A percentile compares a stretch with the other conserved stretches of the same genome.
Conservation (phyloP, 495 filamentous ascomycete genomes). For the Penicilliopsis zonata region DNA sequence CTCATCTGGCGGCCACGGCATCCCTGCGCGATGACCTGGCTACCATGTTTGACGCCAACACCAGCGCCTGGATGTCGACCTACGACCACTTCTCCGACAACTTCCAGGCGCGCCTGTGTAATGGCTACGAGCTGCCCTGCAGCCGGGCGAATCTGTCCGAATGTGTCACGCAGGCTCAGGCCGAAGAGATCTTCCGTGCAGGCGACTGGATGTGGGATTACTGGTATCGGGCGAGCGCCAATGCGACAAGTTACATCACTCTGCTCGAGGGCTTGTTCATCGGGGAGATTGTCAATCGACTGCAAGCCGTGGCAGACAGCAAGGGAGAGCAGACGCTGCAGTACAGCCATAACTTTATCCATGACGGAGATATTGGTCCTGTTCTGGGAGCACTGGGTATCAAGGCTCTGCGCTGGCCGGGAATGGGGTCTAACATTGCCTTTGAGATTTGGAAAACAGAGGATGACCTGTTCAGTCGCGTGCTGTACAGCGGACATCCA, state of each 20-base stretch:
- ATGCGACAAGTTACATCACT: constrained; percentile 27
- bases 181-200: constrained; percentile 28
- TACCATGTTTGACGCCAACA: constrained; percentile 22
- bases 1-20: constrained; percentile 22
- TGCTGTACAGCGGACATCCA: constrained; percentile 27
- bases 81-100: constrained; percentile 35
- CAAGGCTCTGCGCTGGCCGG: constrained; percentile 19
- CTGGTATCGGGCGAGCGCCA: constrained; percentile 26
- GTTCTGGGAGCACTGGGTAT: constrained; percentile 20
- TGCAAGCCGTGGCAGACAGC: constrained; percentile 20
- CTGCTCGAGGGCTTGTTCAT: constrained; percentile 30
- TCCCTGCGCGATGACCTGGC: constrained; percentile 19
- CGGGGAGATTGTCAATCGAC: constrained; percentile 22
- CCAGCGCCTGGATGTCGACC: constrained; percentile 20
- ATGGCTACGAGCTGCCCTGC: constrained; percentile 28
- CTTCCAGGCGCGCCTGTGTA: constrained; percentile 32
- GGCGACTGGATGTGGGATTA: constrained; percentile 38
- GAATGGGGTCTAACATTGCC: constrained; percentile 23
- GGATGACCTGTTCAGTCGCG: constrained; percentile 25
- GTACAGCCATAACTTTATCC: constrained; percentile 23
- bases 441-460: constrained; percentile 27
- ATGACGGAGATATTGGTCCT: constrained; percentile 23
- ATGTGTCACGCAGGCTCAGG: constrained; percentile 22
- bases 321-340: constrained; percentile 10
- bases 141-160: constrained; percentile 13